Evolutionary conservation across 306 rosid species (phyloP), one percentile per base, ranked within the genome.

Genomic region (Rubus parviflorus): DNA sequence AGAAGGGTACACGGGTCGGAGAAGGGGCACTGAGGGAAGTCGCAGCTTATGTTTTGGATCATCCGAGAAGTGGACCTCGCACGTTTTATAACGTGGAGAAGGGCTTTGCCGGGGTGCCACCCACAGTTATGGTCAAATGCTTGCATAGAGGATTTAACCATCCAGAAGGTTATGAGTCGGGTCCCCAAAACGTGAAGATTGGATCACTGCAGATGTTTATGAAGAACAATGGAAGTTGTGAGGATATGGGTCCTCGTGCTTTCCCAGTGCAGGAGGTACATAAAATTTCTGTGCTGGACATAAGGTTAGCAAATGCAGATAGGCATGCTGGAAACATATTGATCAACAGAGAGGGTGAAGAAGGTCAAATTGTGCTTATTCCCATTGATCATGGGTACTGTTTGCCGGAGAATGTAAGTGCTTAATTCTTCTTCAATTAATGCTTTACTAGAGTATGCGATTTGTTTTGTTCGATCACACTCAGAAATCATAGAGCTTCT

Each of bases 331-430:
- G 97, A 76, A 94, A 94, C 75, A 92, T 94, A 68, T 80, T 94
- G 83, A 74, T 89, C 3, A 76, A 93, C 57, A 87, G 77, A 77
- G 87, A 86, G 65, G 75, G 85, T 49, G 90, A 87, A 85, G 89
- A 83, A 60, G 88, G 46, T 49, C 86, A 68, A 77, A 72, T 87
- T 68, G 85, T 72, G 77, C 86, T 92, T 82, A 92, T 94, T 81
- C 98, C 97, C 20, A 94, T 94, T 49, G 98, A 94, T 83, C 98
- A 94, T 52, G 98, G 97, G 38, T 92, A 94, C 86, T 94, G 98
- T 93, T 87, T 92, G 87, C 98, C 98, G 42, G 87, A 88, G 56
- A 92, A 86, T 62, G 98, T 94, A 89, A 40, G 77, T 45, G 35
- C 35, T 66, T 42, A 42, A 8, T 22, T 57, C 63, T 65, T n/a